Base-by-base conservation (phyloP, 2,329 filamentous ascomycete genomes). In the Penicillium sp. region DNA sequence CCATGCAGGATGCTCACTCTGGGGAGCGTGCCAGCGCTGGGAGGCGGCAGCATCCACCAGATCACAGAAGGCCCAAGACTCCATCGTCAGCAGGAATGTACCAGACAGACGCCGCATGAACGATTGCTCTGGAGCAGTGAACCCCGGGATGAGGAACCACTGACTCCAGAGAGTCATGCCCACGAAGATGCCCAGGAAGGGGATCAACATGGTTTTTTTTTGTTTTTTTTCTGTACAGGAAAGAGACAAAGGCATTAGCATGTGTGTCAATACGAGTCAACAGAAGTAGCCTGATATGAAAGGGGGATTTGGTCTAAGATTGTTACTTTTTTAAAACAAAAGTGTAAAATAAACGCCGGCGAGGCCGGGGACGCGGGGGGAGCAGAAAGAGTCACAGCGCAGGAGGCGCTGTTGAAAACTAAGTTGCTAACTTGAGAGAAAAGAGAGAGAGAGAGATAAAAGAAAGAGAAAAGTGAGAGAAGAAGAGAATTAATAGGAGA, bases 151-250 rank as follows among this genome's bases (percentile, higher is more conserved):
- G 10, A 59, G 61, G 42, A 61, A 47, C 42, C 63, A 61, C 25
- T 61, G 52, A 30, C 67, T 64, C 64, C 64, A 67, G 28, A 69
- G 55, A 45, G 64, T 57, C 37, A 70, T 33, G 38, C 60, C 40
- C 41, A 61, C 25, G 38, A 65, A 57, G 30, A 65, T 28, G 4
- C 59, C 54, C 31, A 67, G 19, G 31, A 69, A 58, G 5, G 62
- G 57, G 30, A 68, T 28, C 41, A 67, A 38, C 60, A 69, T 62
- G 30, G 49, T 63, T 22, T 50, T 31, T 35, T 31, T 31, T 22
- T 31, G 25, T 33, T 51, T 51, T 19, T 51, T 30, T 37, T 36
- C n/a, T 37, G 28, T 2, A 19, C 5, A 16, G 2, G 19, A 12
- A 35, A 10, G 14, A 28, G n/a, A 36, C 12, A 22, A 22, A 25